These are phyloP conservation scores for Phalaenopsis equestris DNA, from an alignment of 106 monocot genomes.

Conservation along the genomic window DNA sequence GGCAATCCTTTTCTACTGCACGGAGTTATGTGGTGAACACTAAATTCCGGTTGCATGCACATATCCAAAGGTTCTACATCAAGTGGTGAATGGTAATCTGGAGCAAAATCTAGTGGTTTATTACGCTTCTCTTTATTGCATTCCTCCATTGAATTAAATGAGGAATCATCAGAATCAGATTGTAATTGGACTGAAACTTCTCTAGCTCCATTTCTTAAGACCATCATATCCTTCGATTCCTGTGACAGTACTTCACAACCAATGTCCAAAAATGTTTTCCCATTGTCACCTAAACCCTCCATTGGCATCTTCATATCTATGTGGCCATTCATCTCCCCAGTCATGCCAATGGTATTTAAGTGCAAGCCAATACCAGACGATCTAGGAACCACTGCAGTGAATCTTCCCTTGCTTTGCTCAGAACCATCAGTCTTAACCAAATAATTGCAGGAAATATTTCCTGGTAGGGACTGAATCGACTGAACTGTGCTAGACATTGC, in stretches of 20 bases:
- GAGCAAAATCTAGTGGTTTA: slow-evolving; percentile 15
- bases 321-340: slow-evolving; percentile 5
- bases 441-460: slow-evolving; percentile 4
- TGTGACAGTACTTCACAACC: background rate
- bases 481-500: slow-evolving; percentile 5
- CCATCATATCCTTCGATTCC: slow-evolving; percentile 1
- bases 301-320: slow-evolving; percentile 10
- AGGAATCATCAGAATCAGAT: slow-evolving; percentile 15
- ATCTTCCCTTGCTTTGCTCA: slow-evolving; percentile 11
- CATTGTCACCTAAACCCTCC: slow-evolving; percentile 8
- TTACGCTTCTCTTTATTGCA: slow-evolving; percentile 9
- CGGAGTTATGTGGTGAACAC: slow-evolving; percentile 24
- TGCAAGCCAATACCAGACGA: slow-evolving; percentile 59
- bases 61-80: slow-evolving; percentile 10
- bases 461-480: background rate
- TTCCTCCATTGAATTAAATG: slow-evolving; percentile 5
- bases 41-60: slow-evolving; percentile 10
- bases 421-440: slow-evolving; percentile 7
- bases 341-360: slow-evolving; percentile 42
- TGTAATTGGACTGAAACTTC: slow-evolving; percentile 10
- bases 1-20: slow-evolving; percentile 21
- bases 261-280: slow-evolving; percentile 5
- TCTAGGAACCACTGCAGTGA: slow-evolving; percentile 14
- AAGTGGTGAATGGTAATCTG: slow-evolving; percentile 11
- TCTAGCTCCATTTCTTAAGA: background rate